Conservation (phyloP, 768 basidiomycete species). For the Polyporus arcularius region DNA sequence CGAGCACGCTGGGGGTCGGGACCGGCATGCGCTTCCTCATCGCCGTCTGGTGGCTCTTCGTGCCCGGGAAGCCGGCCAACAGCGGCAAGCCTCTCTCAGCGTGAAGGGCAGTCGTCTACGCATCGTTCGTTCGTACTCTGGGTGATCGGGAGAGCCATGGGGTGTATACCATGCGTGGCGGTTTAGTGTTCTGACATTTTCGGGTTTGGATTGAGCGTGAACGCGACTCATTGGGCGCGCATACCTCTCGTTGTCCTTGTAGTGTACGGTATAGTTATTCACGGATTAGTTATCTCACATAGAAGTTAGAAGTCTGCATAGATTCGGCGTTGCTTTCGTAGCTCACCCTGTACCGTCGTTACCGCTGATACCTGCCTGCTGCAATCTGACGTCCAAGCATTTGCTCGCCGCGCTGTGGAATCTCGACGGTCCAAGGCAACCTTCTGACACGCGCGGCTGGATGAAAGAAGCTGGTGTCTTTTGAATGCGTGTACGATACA, state of each 20-base stretch:
- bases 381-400: neutral
- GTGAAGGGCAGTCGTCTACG: neutral
- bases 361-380: neutral
- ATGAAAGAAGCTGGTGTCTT: no score
- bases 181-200: neutral
- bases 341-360: neutral
- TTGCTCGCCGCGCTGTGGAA: no score
- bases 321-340: neutral
- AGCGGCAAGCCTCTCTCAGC: slow-evolving; percentile 4
- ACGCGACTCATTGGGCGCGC: no score
- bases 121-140: neutral
- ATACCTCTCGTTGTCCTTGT: neutral
- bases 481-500: no score
- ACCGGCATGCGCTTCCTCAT: slow-evolving; percentile 63
- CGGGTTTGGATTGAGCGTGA: no score
- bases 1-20: slow-evolving; percentile 66
- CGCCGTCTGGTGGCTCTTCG: slow-evolving; percentile 64
- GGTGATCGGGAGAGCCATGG: neutral
- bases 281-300: neutral
- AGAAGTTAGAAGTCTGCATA: neutral
- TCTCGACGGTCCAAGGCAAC: no score
- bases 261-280: neutral
- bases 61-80: slow-evolving; percentile 45
- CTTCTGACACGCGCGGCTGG: no score
- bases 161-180: no score